Evolutionary conservation across 2,329 filamentous ascomycete genomes (phyloP).

Genomic region (Botryosphaeria agaves): DNA sequence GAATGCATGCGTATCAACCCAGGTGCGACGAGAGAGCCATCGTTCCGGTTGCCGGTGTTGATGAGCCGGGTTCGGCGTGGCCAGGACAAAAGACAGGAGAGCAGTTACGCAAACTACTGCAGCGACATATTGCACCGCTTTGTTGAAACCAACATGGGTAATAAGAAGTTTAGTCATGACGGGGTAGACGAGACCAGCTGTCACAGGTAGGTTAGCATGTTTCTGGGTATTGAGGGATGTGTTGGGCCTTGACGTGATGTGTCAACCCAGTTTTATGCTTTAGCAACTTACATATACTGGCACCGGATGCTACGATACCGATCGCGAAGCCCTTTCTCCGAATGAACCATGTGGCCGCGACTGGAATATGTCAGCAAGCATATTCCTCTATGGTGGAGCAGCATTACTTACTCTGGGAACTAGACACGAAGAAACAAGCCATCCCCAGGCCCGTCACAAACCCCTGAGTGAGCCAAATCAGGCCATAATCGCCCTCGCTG

Average conservation of each 20-base stretch:
- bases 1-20: slow-evolving; percentile 28
- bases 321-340: slow-evolving; percentile 28
- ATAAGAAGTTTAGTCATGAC: slow-evolving; percentile 28
- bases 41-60: slow-evolving; percentile 18
- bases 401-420: slow-evolving; percentile 26
- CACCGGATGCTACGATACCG: slow-evolving; percentile 32
- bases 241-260: too few relatives aligned
- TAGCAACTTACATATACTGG: slow-evolving; percentile 21
- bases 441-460: slow-evolving; percentile 30
- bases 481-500: slow-evolving; percentile 20
- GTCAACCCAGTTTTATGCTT: too few relatives aligned
- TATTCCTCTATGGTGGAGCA: not conserved
- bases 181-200: slow-evolving; percentile 27
- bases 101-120: slow-evolving; percentile 22
- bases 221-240: not conserved
- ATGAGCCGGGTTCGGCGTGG: slow-evolving; percentile 25
- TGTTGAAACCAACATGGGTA: slow-evolving; percentile 24
- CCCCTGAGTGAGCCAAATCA: slow-evolving; percentile 30
- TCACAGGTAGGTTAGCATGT: not conserved
- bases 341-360: slow-evolving; percentile 32
- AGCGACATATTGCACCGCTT: slow-evolving; percentile 24
- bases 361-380: slow-evolving; percentile 11
- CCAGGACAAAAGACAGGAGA: slow-evolving; percentile 23
- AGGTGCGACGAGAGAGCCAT: slow-evolving; percentile 20
- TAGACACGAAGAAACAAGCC: slow-evolving; percentile 35